Evolutionary conservation across 2,329 filamentous ascomycete genomes (phyloP).

Genomic region (Pseudogymnoascus verrucosus): DNA sequence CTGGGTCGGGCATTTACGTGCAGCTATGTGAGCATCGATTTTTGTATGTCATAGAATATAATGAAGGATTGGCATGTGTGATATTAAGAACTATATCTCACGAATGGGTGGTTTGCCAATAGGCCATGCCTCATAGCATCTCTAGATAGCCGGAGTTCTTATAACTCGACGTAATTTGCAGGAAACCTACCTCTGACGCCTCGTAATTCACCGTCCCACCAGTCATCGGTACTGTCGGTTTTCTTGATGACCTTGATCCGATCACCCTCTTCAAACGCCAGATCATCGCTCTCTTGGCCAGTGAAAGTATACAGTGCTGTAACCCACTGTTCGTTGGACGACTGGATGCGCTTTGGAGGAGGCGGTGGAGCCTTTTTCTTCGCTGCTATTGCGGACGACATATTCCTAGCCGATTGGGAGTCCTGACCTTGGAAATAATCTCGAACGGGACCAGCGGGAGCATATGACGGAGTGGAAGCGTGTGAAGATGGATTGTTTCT

Average conservation of each 20-base stretch:
- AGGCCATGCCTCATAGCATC: background rate
- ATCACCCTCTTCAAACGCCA: slow-evolving; percentile 70
- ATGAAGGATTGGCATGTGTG: background rate
- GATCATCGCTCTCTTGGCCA: slow-evolving; percentile 60
- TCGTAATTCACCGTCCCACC: slow-evolving; percentile 74
- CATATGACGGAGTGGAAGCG: slow-evolving; percentile 14
- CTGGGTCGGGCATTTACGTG: background rate
- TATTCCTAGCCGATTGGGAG: background rate
- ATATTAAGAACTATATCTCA: background rate
- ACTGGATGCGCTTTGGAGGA: slow-evolving; percentile 51
- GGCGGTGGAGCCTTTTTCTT: slow-evolving; percentile 75
- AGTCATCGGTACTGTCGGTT: slow-evolving; percentile 73
- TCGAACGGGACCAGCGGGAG: slow-evolving; percentile 21
- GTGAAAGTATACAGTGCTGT: slow-evolving; percentile 69
- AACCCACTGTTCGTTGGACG: slow-evolving; percentile 46
- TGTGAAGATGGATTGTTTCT: background rate
- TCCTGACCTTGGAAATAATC: slow-evolving; percentile 24
- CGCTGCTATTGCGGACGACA: slow-evolving; percentile 23
- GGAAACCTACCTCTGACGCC: slow-evolving; percentile 67
- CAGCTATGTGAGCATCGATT: background rate
- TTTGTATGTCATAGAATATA: background rate
- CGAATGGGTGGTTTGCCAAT: background rate
- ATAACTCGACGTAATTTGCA: slow-evolving; percentile 55
- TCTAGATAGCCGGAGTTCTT: background rate
- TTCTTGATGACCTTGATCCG: slow-evolving; percentile 69